Base-by-base conservation (phyloP, 768 basidiomycete species). In the Leucocoprinus birnbaumii region DNA sequence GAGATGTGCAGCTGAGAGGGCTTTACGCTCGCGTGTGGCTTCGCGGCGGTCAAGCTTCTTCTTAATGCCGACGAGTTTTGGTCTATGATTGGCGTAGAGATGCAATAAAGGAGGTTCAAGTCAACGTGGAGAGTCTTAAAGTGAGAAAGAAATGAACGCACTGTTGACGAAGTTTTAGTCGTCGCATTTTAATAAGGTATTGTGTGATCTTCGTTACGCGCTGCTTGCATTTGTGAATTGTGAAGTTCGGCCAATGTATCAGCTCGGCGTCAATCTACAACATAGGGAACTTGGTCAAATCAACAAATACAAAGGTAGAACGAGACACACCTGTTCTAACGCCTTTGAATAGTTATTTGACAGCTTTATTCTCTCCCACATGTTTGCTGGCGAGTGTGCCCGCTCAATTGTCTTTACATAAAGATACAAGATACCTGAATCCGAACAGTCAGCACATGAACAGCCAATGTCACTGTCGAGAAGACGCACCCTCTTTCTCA, bases 151-250 rank as follows among this genome's bases (percentile, higher is more conserved):
- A 38, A 34, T 53, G 31, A 34, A 74, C 89, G 62, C 53, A 95
- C 94, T 92, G 87, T 72, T 92, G 83, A 16, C 88, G 85, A 54
- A 95, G 77, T 61, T 90, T 90, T 58, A 96, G 71, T 41, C 91
- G 85, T 56, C 96, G 83, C 95, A 98, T 97, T 77, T 97, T 95
- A 70, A 98, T 98, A 60, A 99, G 83, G 66, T 98, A 98, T 68
- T 99, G 97, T 0, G 96, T 98, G 63, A 99, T 98, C 76, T 98
- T 99, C 10, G 97, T 99, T 26, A 98, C 80, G 43, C 97, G 85
- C 73, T 99, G 97, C 78, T 99, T 99, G 83, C 97, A 98, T 74
- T 98, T 98, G 77, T 98, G 97, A 51, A 94, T 89, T 27, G 85
- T 86, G 70, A 96, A 98, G 64, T 94, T 94, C 3, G 97, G 96